Evolutionary conservation across 2,329 filamentous ascomycete genomes (phyloP).

Genomic region (Fusarium sarcochroum): DNA sequence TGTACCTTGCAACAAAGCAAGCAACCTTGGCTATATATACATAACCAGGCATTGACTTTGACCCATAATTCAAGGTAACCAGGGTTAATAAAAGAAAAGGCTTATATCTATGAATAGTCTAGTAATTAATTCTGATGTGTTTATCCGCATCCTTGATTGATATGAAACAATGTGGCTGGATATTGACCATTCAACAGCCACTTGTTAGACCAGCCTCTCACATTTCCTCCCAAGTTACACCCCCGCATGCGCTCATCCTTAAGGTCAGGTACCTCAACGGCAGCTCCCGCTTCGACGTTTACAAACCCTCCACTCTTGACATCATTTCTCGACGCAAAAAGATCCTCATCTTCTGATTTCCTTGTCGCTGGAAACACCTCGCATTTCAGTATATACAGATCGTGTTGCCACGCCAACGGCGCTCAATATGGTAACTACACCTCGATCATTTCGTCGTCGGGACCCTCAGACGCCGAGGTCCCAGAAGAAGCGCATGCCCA

Average conservation of each 20-base stretch:
- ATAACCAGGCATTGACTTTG: too few relatives aligned
- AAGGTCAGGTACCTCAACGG: slow-evolving; percentile 14
- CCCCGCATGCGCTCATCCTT: slow-evolving; percentile 28
- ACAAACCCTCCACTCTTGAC: background rate
- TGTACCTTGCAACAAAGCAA: too few relatives aligned
- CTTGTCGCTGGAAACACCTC: background rate
- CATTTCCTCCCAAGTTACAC: slow-evolving; percentile 12
- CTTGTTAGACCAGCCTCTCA: slow-evolving; percentile 20
- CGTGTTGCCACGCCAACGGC: slow-evolving; percentile 11
- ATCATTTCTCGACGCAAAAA: background rate
- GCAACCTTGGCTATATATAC: too few relatives aligned
- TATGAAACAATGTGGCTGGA: slow-evolving; percentile 12
- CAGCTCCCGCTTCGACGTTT: slow-evolving; percentile 26
- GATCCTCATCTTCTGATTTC: background rate
- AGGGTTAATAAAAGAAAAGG: too few relatives aligned
- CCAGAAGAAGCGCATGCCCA: slow-evolving; percentile 50
- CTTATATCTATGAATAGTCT: background rate
- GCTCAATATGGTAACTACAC: slow-evolving; percentile 34
- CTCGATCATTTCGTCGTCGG: slow-evolving; percentile 23
- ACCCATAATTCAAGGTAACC: too few relatives aligned
- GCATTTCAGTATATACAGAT: background rate
- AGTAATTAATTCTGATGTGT: background rate
- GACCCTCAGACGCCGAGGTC: slow-evolving; percentile 46
- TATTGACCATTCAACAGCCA: background rate
- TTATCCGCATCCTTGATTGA: background rate